Conservation (phyloP, 768 basidiomycete genomes). For the Boletus rex-veris region DNA sequence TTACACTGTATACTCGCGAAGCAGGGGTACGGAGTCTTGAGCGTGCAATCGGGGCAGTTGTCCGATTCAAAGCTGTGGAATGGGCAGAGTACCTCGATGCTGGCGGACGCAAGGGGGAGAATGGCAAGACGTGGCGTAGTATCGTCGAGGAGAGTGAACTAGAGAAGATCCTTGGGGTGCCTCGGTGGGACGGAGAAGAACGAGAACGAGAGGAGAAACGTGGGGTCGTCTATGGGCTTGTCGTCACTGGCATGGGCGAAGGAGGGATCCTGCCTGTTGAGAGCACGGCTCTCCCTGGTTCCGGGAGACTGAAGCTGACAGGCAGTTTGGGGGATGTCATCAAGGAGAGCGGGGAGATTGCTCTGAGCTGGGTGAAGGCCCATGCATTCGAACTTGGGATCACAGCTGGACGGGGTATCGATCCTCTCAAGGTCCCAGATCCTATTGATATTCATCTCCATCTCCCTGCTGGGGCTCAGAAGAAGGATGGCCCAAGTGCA, state of each 20-base stretch:
- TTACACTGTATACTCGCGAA: constrained; percentile 82
- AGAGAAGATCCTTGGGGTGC: constrained; percentile 80
- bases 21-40: constrained; percentile 92
- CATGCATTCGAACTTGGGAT: constrained; percentile 79
- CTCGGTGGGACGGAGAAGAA: constrained; percentile 78
- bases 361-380: constrained; percentile 89
- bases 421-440: constrained; percentile 71
- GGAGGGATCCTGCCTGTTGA: constrained; percentile 85
- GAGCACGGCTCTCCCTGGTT: constrained; percentile 73
- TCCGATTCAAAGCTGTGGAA: constrained; percentile 89
- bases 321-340: constrained; percentile 89
- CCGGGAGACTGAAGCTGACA: constrained; percentile 70
- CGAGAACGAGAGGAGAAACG: constrained; percentile 67
- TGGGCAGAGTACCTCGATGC: constrained; percentile 63
- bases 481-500: constrained; percentile 92
- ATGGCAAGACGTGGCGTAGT: constrained; percentile 46
- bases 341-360: constrained; percentile 87
- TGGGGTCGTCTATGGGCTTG: constrained; percentile 82
- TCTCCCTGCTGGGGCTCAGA: constrained; percentile 84
- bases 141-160: constrained; percentile 67
- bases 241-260: constrained; percentile 86
- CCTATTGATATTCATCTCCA: constrained; percentile 84
- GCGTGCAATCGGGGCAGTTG: constrained; percentile 82
- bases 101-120: constrained; percentile 17
- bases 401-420: constrained; percentile 63